Percentiles rank a stretch among this genome's conserved stretches.
Conservation (phyloP, 805 yeast species). For the Metschnikowia lochheadii region DNA sequence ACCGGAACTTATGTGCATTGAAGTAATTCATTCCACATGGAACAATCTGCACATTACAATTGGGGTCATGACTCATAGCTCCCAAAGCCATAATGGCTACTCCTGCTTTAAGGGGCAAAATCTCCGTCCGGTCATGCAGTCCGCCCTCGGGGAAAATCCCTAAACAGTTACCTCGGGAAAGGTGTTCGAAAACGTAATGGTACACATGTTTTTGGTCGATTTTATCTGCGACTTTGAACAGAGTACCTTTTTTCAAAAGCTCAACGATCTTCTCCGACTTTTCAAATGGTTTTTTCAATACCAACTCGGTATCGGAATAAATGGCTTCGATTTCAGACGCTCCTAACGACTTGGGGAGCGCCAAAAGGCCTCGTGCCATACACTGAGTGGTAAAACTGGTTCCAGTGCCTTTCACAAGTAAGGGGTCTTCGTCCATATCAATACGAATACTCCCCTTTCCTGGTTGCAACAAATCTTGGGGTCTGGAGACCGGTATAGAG, state of each 20-base stretch:
- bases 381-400: slow-evolving; percentile 67
- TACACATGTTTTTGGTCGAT: slow-evolving; percentile 86
- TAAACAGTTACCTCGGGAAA: slow-evolving; percentile 73
- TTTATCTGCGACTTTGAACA: slow-evolving; percentile 70
- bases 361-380: slow-evolving; percentile 60
- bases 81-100: slow-evolving; percentile 98
- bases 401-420: slow-evolving; percentile 56
- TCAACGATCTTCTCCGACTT: slow-evolving; percentile 42
- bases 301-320: slow-evolving; percentile 65
- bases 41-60: slow-evolving; percentile 76
- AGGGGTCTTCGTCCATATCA: slow-evolving; percentile 49
- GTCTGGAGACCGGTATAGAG: slow-evolving; percentile 87
- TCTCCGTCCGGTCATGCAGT: slow-evolving; percentile 89
- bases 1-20: slow-evolving; percentile 92
- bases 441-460: slow-evolving; percentile 66
- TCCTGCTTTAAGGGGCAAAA: slow-evolving; percentile 92
- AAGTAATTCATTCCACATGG: slow-evolving; percentile 98
- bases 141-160: slow-evolving; percentile 99
- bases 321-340: slow-evolving; percentile 66
- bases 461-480: slow-evolving; percentile 74
- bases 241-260: slow-evolving; percentile 48
- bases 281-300: slow-evolving; percentile 65
- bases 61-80: slow-evolving; percentile 75
- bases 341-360: slow-evolving; percentile 76
- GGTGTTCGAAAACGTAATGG: slow-evolving; percentile 76